Evolutionary conservation across 352 stramenopile genomes (phyloP), one percentile per base, ranked within the genome.

Genomic region (Pythium plurisporium): DNA sequence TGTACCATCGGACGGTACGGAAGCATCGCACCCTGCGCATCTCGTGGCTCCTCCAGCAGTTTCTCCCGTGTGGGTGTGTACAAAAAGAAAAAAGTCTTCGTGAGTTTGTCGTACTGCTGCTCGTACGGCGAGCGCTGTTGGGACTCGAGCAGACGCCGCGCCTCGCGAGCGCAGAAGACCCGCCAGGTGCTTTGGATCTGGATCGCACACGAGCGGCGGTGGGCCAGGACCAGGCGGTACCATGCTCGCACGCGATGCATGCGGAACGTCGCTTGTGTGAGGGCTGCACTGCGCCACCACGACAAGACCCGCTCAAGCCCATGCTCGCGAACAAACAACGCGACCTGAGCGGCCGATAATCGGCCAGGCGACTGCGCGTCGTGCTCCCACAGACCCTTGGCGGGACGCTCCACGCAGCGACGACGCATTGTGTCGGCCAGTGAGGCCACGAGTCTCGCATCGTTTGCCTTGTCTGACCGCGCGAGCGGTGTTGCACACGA

Each of bases 61-160:
- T 77, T 81, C 59, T 91, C 82, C 20, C 75, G 60, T 12, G 79
- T 92, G 23, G 80, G 84, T 0, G 30, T 70, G 60, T 91, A 89
- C 9, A 90, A 64, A 30, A 76, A 89, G 62, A 69, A 91, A 38
- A 89, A 86, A 9, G 57, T 69, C 52, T 70, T 57, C 6, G 73
- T 82, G 36, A 63, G 52, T 45, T 75, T 70, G 48, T 90, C 82
- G 37, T 73, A 73, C 20, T 72, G 64, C 62, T 92, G 77, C 30
- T 91, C 80, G 51, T 89, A 94, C 44, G 73, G 64, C 10, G 80
- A 84, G 23, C 65, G 65, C 53, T 84, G 79, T 65, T 94, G 79
- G 50, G 70, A 81, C 25, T 74, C 58, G 17, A 89, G 65, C 14
- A 83, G 53, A 2, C 68, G 62, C 20, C 64, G 63, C 14, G 57